phyloP scores from a whole-genome alignment of 306 rosid species.

The Elaeagnus macrophylla region DNA sequence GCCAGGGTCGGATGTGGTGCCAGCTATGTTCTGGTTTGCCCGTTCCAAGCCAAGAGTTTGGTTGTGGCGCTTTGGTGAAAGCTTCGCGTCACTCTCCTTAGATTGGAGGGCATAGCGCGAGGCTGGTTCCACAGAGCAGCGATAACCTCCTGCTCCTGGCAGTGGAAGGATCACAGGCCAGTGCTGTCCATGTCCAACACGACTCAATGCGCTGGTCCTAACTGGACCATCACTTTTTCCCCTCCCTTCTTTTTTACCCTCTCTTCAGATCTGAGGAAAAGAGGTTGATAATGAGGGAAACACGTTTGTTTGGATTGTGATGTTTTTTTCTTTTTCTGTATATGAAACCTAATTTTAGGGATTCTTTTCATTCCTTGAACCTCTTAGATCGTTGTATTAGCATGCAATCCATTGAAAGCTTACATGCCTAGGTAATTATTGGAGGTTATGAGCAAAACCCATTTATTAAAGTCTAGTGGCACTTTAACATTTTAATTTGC shows the following conservation, averaged over 20 bases:
- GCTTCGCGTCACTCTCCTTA: background rate
- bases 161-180: constrained; percentile 18
- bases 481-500: constrained; percentile 29
- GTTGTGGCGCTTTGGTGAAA: background rate
- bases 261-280: too few species aligned
- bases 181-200: background rate
- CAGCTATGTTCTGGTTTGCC: background rate
- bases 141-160: constrained; percentile 14
- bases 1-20: background rate
- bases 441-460: constrained; percentile 47
- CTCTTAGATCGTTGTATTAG: constrained; percentile 35
- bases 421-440: constrained; percentile 54
- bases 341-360: too few species aligned
- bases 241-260: too few species aligned
- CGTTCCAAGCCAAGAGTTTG: background rate
- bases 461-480: constrained; percentile 35
- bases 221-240: constrained; percentile 12
- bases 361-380: too few species aligned
- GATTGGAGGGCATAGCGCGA: constrained; percentile 13
- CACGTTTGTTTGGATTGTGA: too few species aligned
- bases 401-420: constrained; percentile 21
- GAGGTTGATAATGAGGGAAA: too few species aligned
- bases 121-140: constrained; percentile 32
- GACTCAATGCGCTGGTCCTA: background rate
- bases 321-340: too few species aligned